These are phyloP conservation scores for Basidiobolus meristosporus DNA, from an alignment of 371 early-diverging fungal species.

Conservation along the genomic window DNA sequence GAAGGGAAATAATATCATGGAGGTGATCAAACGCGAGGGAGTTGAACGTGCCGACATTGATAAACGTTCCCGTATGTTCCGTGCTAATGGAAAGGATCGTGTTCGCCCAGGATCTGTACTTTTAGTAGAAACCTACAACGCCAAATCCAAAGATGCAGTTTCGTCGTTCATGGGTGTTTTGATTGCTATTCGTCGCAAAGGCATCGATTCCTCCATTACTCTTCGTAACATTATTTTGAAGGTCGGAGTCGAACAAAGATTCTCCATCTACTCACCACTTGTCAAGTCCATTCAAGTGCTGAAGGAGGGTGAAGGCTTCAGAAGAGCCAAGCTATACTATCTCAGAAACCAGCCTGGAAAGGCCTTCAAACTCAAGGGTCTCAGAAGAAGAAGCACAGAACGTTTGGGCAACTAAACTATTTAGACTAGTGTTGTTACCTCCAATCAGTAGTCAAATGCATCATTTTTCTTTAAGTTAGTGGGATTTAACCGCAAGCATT, in stretches of 20 bases:
- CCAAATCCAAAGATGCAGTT: constrained; percentile 37
- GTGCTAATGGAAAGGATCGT: constrained; percentile 24
- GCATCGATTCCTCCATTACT: constrained; percentile 55
- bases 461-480: no score
- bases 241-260: constrained; percentile 68
- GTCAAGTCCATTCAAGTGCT: constrained; percentile 54
- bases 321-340: constrained; percentile 64
- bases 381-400: constrained; percentile 3
- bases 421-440: no score
- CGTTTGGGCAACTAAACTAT: neutral
- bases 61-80: constrained; percentile 32
- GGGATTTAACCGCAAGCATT: no score
- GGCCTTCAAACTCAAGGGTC: constrained; percentile 33
- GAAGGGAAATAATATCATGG: constrained; percentile 37
- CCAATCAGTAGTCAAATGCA: no score
- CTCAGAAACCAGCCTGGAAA: constrained; percentile 61
- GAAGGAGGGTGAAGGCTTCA: constrained; percentile 37
- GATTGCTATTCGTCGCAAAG: constrained; percentile 62
- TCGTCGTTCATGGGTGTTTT: constrained; percentile 58
- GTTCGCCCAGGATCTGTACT: constrained; percentile 49
- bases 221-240: constrained; percentile 64
- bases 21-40: constrained; percentile 34
- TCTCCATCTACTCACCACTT: constrained; percentile 61
- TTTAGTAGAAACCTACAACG: constrained; percentile 47
- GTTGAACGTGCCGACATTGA: constrained; percentile 32